Percentiles rank a stretch among this genome's conserved stretches.
Conservation (phyloP, 768 basidiomycete genomes). For the Boletus bicolor region DNA sequence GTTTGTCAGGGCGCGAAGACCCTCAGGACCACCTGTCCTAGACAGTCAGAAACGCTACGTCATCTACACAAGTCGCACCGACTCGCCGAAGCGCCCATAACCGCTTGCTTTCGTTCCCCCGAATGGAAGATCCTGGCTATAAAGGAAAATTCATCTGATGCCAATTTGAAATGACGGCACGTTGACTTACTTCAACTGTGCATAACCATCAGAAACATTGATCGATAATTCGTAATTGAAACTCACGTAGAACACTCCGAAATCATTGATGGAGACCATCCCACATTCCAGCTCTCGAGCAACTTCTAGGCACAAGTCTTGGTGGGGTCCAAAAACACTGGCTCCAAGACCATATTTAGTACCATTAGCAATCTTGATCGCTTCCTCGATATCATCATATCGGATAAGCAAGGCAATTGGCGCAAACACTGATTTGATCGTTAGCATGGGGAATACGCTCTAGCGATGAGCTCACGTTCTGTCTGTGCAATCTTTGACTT, state of each 20-base stretch:
- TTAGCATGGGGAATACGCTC: conserved; percentile 10
- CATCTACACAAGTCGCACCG: not conserved
- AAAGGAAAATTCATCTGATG: conserved; percentile 1
- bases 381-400: conserved; percentile 82
- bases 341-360: conserved; percentile 91
- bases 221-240: not conserved
- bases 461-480: conserved; percentile 52
- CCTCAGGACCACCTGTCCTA: conserved; percentile 81
- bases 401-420: conserved; percentile 86
- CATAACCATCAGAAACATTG: conserved; percentile 14
- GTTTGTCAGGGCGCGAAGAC: conserved; percentile 82
- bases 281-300: conserved; percentile 85
- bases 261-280: conserved; percentile 98
- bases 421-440: conserved; percentile 73
- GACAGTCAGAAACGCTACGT: conserved; percentile 7
- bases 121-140: conserved; percentile 89
- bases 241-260: conserved; percentile 81
- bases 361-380: conserved; percentile 82
- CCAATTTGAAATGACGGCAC: conserved; percentile 6
- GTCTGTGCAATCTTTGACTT: conserved; percentile 74
- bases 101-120: conserved; percentile 91
- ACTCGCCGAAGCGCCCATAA: conserved; percentile 86
- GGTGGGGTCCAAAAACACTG: conserved; percentile 89
- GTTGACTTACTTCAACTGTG: conserved; percentile 61
- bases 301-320: conserved; percentile 72